Evolutionary conservation across 83 land plant species (phyloP).

Genomic region (Picea mariana): DNA sequence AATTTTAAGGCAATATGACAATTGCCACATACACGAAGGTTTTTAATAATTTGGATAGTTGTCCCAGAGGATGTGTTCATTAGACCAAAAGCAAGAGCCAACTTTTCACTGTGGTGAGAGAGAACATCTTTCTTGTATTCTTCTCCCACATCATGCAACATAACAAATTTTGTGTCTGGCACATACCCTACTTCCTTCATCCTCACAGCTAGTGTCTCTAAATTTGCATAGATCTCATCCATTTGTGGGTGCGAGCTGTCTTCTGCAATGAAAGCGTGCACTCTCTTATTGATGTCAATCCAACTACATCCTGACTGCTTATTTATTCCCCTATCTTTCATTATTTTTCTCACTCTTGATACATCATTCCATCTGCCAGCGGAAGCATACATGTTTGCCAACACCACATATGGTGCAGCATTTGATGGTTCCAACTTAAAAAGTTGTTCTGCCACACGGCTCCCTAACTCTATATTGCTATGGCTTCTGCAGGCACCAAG

Average conservation of each 20-base stretch:
- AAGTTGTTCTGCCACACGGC: slow-evolving; percentile 20
- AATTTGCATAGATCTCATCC: slow-evolving; percentile 18
- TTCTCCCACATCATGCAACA: slow-evolving; percentile 25
- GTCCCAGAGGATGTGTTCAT: background rate
- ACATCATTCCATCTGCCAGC: slow-evolving; percentile 33
- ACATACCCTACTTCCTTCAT: slow-evolving; percentile 31
- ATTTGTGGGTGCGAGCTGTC: slow-evolving; percentile 17
- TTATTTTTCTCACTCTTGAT: slow-evolving; percentile 16
- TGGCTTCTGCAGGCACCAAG: slow-evolving; percentile 41
- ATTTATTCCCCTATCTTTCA: slow-evolving; percentile 26
- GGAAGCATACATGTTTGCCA: slow-evolving; percentile 24
- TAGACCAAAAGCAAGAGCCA: slow-evolving; percentile 32
- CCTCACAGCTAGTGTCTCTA: slow-evolving; percentile 17
- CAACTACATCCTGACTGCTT: slow-evolving; percentile 35
- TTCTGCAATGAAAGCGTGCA: slow-evolving; percentile 25
- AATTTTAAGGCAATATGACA: slow-evolving; percentile 27
- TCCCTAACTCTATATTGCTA: slow-evolving; percentile 26
- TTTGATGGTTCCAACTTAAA: slow-evolving; percentile 36
- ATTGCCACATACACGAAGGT: slow-evolving; percentile 32
- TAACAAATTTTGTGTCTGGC: slow-evolving; percentile 24
- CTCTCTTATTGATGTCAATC: slow-evolving; percentile 23
- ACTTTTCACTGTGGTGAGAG: slow-evolving; percentile 33
- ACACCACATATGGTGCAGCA: slow-evolving; percentile 26
- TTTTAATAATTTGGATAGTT: slow-evolving; percentile 24
- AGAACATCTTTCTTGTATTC: slow-evolving; percentile 30